Evolutionary conservation across 345 rosid genomes (phyloP), one percentile per base, ranked within the genome.

Genomic region (Limnanthes douglasii): DNA sequence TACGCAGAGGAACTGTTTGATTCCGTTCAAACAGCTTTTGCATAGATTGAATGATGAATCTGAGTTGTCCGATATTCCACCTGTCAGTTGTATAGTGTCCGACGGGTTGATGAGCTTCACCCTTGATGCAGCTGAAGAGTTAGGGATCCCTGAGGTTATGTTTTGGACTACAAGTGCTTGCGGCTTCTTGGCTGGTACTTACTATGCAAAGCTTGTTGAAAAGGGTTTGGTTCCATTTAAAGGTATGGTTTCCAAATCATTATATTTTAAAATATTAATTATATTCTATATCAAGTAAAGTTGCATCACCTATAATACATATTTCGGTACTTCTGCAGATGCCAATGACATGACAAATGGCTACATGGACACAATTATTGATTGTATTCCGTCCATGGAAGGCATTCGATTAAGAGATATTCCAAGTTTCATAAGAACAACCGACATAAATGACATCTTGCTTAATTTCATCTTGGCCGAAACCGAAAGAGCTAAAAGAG

Each of bases 351-450:
- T 62, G 3, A 52, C 31, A 10, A 44, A 63, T 19, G 70, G 63
- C 10, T 46, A 39, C 25, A 30, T 72, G 14, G 65, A 72, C 16
- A 63, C 53, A 0, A 44, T 31, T 12, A 20, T 72, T 2, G 68
- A 62, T 10, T 60, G 73, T 75, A 57, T 71, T 27, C 85, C 76
- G 1, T 62, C 58, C 1, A 57, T 75, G 56, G 43, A 53, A 18
- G 45, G 18, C 0, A 50, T 68, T 11, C 54, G 48, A n/a, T 40
- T 75, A 3, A 63, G 50, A 21, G 80, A 75, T 39, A 51, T 72
- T 19, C 80, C 72, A 18, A 44, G 50, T 26, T 58, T 60, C 27
- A 23, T 63, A 13, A 29, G 61, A 21, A 61, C 63, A 3, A 72
- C 62, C 1, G 39, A 66, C 30, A 24, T 31, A 3, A n/a, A n/a